Evolutionary conservation across 2,329 filamentous ascomycete genomes (phyloP), one percentile per base, ranked within the genome.

Genomic region (Alternaria postmessia): DNA sequence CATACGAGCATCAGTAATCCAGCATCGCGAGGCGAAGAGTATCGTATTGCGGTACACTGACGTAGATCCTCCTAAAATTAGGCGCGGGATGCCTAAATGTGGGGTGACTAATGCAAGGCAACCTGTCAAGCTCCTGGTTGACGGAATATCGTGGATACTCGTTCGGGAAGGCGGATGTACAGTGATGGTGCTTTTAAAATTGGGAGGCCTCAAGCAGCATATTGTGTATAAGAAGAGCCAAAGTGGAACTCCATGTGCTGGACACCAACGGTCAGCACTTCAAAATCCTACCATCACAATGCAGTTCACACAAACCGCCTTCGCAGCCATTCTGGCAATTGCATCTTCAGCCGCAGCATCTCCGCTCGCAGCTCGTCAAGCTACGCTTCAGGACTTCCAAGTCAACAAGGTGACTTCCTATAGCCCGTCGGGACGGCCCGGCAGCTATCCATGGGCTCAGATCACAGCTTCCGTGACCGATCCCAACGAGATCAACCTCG

Each of bases 391-490:
- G n/a, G 62, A 67, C 30, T 75, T 65, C 49, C 57, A 71, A 54
- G 62, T 75, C 52, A 66, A 22, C 22, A 22, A 22, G 22, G 39
- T 69, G 1, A 14, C 14, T n/a, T 24, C 34, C 7, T 30, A 4
- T 8, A 48, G 58, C 1, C 66, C 68, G 1, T 69, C 66, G 7
- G 64, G 69, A 9, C 72, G 67, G 20, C 67, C 67, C 18, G 69
- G 62, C 36, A 52, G 48, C 44, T 66, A 68, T 20, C 60, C 66
- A 18, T 74, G 71, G 70, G 49, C 54, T 3, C 57, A 47, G 9
- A 65, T 75, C 51, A 63, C 51, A 18, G 69, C 70, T 34, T 66
- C 64, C 51, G 56, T 75, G n/a, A 72, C 66, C 7, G 72, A 75
- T 26, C 70, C 73, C 4, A 75, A 75, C 51, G 58, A 59, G 8